phyloP scores from a whole-genome alignment of 1,284 basidiomycete genomes.

The Polyporus tsugae region DNA sequence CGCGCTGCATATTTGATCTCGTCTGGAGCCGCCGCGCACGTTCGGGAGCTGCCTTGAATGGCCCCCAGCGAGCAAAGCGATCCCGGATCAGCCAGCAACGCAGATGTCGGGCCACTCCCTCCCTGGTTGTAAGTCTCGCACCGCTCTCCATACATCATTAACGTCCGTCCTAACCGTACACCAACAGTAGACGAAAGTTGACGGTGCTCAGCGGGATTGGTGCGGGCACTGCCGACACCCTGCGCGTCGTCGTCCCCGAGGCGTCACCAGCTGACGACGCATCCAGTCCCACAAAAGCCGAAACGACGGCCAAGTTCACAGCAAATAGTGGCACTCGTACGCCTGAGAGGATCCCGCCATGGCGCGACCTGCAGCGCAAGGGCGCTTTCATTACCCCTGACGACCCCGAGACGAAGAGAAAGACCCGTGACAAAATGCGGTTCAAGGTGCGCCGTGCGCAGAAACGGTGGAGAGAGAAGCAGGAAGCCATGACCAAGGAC shows the following conservation, averaged over 20 bases:
- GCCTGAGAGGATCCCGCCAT: slow-evolving; percentile 1
- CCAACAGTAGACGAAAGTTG: not conserved
- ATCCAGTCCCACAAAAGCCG: not conserved
- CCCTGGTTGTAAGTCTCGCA: not conserved
- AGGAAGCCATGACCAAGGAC: not conserved
- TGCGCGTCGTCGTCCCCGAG: not conserved
- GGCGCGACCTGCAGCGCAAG: slow-evolving; percentile 2
- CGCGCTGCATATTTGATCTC: not conserved
- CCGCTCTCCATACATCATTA: not conserved
- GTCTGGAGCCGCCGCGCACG: slow-evolving; percentile 4
- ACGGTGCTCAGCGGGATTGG: not conserved
- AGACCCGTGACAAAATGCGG: not conserved
- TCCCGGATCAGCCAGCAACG: slow-evolving; percentile 2
- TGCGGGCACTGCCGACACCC: not conserved
- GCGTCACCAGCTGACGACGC: not conserved
- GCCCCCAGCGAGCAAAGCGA: slow-evolving; percentile 3
- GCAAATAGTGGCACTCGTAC: not conserved
- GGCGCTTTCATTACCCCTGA: not conserved
- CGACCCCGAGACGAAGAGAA: slow-evolving; percentile 1
- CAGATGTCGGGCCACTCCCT: slow-evolving; percentile 1
- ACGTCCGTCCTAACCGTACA: not conserved
- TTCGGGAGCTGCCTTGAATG: slow-evolving; percentile 4
- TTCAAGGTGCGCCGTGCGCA: slow-evolving; percentile 1
- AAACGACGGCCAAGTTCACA: not conserved
- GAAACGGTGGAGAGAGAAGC: slow-evolving; percentile 2